These are phyloP conservation scores for Globisporangium nagaii DNA, from an alignment of 352 stramenopile genomes.

Conservation along the genomic window DNA sequence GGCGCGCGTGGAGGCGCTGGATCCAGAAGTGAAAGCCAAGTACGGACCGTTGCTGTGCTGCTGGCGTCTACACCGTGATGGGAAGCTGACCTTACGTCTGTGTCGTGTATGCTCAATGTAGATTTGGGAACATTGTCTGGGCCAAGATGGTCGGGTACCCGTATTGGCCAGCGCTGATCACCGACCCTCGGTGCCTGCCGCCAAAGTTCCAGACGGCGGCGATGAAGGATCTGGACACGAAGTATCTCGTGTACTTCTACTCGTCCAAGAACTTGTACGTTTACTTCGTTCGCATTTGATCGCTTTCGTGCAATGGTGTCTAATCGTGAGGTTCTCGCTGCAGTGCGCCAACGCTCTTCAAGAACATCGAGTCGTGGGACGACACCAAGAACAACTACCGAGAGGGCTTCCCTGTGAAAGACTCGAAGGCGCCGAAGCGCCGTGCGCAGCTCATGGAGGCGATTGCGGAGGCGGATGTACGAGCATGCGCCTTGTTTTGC, in stretches of 20 bases:
- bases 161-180: slow-evolving; percentile 78
- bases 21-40: slow-evolving; percentile 51
- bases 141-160: slow-evolving; percentile 78
- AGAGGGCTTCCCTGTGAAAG: slow-evolving; percentile 51
- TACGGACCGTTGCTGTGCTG: slow-evolving; percentile 14
- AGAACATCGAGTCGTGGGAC: slow-evolving; percentile 69
- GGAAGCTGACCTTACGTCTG: background rate
- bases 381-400: slow-evolving; percentile 67
- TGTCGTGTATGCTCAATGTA: slow-evolving; percentile 3
- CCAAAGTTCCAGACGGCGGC: slow-evolving; percentile 35
- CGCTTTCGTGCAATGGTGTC: background rate
- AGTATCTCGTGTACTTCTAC: slow-evolving; percentile 80
- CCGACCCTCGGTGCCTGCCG: slow-evolving; percentile 46
- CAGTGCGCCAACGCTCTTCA: slow-evolving; percentile 51
- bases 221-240: slow-evolving; percentile 56
- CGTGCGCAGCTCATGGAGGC: slow-evolving; percentile 55
- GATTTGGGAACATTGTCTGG: slow-evolving; percentile 77
- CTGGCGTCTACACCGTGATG: background rate
- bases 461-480: slow-evolving; percentile 64
- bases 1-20: slow-evolving; percentile 40
- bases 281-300: background rate
- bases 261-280: slow-evolving; percentile 67
- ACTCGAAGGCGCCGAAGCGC: slow-evolving; percentile 71
- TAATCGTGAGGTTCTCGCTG: no score
- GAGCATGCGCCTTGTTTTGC: slow-evolving; percentile 10